These are phyloP conservation scores for Puccinia horiana DNA, from an alignment of 1,284 basidiomycete genomes.

Conservation along the genomic window DNA sequence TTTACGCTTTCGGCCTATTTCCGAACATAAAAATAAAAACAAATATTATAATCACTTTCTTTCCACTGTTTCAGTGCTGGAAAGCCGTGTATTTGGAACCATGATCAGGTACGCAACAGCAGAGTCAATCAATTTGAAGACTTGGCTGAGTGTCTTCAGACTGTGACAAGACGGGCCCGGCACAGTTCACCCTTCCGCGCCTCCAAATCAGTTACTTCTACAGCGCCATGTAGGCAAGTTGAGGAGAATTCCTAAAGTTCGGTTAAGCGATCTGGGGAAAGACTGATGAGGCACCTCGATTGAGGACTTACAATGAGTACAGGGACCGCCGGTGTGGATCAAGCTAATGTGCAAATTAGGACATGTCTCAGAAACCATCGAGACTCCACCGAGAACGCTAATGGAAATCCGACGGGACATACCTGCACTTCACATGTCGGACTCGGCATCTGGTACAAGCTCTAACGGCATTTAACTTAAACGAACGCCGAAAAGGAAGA, in stretches of 20 bases:
- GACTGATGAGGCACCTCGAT: no score
- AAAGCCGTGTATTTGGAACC: background rate
- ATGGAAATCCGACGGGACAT: background rate
- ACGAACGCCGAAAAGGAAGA: background rate
- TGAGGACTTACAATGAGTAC: slow-evolving; percentile 31
- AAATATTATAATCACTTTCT: slow-evolving; percentile 10
- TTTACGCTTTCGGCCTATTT: slow-evolving; percentile 25
- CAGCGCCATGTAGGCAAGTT: background rate
- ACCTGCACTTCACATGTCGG: slow-evolving; percentile 44
- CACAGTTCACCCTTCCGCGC: background rate
- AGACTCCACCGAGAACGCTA: slow-evolving; percentile 5
- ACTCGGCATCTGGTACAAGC: slow-evolving; percentile 35
- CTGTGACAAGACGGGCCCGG: background rate
- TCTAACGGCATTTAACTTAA: slow-evolving; percentile 37
- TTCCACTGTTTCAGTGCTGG: background rate
- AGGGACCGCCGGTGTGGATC: slow-evolving; percentile 33
- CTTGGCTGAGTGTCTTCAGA: background rate
- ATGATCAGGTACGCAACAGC: background rate
- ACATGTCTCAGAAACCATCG: background rate
- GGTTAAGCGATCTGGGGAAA: background rate
- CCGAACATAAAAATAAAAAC: background rate
- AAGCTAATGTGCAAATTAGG: background rate
- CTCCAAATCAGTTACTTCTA: background rate
- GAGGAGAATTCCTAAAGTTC: background rate
- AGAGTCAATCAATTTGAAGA: background rate